phyloP scores from a whole-genome alignment of 2,329 filamentous ascomycete genomes.

The Calonectria henricotiae region DNA sequence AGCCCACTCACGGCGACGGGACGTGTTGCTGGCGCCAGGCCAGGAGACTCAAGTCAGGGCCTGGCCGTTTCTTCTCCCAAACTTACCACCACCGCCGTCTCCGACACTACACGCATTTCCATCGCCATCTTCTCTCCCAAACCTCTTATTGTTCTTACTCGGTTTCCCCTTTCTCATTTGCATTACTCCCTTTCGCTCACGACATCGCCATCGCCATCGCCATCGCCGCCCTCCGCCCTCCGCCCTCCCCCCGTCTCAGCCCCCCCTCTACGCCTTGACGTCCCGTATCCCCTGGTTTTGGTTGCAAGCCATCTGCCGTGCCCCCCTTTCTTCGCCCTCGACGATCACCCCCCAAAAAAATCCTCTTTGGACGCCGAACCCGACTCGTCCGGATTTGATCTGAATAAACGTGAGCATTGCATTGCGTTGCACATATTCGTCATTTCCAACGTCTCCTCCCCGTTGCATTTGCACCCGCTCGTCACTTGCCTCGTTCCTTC shows the following conservation, averaged over 20 bases:
- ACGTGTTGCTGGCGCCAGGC: constrained; percentile 42
- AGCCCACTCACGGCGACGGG: constrained; percentile 38
- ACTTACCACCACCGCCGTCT: constrained; percentile 49
- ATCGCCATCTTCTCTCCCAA: constrained; percentile 50
- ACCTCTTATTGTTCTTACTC: constrained; percentile 53
- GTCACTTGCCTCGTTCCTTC: constrained; percentile 50
- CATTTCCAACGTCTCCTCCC: constrained; percentile 48
- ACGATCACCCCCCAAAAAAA: constrained; percentile 42
- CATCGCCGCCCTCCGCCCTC: constrained; percentile 47
- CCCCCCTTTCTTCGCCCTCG: constrained; percentile 55
- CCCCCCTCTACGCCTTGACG: constrained; percentile 44
- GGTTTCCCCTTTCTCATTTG: constrained; percentile 49
- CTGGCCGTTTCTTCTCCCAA: constrained; percentile 51
- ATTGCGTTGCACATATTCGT: constrained; percentile 52
- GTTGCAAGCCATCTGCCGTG: constrained; percentile 49
- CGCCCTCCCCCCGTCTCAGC: constrained; percentile 48
- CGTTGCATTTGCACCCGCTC: constrained; percentile 52
- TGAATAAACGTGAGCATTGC: constrained; percentile 52
- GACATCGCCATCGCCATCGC: constrained; percentile 54
- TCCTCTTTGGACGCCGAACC: constrained; percentile 40
- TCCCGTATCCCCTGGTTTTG: constrained; percentile 43
- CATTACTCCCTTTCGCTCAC: constrained; percentile 45
- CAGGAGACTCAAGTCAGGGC: constrained; percentile 41
- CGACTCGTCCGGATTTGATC: constrained; percentile 44
- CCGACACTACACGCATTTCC: constrained; percentile 45